These are phyloP conservation scores for Dendrocalamus latiflorus DNA, from an alignment of 202 grass and related monocot genomes.

Conservation along the genomic window DNA sequence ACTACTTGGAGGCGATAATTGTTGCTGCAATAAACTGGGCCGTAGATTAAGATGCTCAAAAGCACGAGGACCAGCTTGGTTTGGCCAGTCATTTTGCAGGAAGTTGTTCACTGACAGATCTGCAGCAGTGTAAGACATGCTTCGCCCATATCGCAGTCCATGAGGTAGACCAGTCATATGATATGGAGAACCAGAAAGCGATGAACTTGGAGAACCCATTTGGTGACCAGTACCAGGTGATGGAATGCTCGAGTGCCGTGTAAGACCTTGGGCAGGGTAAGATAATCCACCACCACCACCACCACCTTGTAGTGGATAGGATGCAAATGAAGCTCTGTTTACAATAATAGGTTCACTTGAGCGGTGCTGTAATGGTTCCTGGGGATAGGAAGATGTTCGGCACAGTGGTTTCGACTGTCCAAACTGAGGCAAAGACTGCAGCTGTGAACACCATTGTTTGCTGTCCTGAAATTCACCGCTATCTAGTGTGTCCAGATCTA, in stretches of 20 bases:
- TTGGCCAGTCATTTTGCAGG: slow-evolving; percentile 44
- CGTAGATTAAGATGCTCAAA: slow-evolving; percentile 40
- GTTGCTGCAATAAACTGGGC: slow-evolving; percentile 41
- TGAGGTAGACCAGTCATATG: slow-evolving; percentile 41
- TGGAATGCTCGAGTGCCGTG: slow-evolving; percentile 75
- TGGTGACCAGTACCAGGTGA: slow-evolving; percentile 51
- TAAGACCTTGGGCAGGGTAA: slow-evolving; percentile 48
- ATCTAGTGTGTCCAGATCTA: slow-evolving; percentile 38
- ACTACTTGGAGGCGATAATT: slow-evolving; percentile 45
- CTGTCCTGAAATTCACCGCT: slow-evolving; percentile 37
- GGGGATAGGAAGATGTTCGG: slow-evolving; percentile 72
- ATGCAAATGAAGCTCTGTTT: slow-evolving; percentile 50
- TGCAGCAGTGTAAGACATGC: slow-evolving; percentile 37
- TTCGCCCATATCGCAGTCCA: slow-evolving; percentile 38
- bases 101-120: slow-evolving; percentile 26
- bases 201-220: slow-evolving; percentile 49
- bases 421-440: slow-evolving; percentile 34
- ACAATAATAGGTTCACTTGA: slow-evolving; percentile 51
- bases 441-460: slow-evolving; percentile 58
- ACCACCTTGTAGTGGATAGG: slow-evolving; percentile 42
- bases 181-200: slow-evolving; percentile 48
- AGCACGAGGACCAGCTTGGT: slow-evolving; percentile 33
- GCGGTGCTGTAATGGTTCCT: slow-evolving; percentile 52
- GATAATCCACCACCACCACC: slow-evolving; percentile 4
- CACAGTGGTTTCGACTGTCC: slow-evolving; percentile 51